phyloP scores from a whole-genome alignment of 805 yeast species.

The Barnettozyma siamensis region DNA sequence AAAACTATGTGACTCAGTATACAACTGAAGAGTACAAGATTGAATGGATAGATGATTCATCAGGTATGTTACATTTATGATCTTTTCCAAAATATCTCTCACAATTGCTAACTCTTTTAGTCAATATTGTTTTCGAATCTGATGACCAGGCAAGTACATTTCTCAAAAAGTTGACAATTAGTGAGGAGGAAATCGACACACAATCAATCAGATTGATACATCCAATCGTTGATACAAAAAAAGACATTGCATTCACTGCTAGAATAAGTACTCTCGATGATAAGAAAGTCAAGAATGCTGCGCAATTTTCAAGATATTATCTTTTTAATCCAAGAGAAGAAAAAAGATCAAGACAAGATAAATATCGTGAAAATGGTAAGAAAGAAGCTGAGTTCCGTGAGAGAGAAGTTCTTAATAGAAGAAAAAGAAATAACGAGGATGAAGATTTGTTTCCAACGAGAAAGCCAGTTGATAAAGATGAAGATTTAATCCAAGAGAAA shows the following conservation, averaged over 20 bases:
- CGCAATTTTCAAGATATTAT: conserved; percentile 24
- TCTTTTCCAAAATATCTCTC: no score
- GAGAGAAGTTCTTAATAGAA: conserved; percentile 16
- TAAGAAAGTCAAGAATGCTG: conserved; percentile 24
- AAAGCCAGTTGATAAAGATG: background rate
- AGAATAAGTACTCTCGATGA: conserved; percentile 20
- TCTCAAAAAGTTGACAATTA: conserved; percentile 11
- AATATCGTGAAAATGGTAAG: background rate
- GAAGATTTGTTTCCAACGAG: conserved; percentile 22
- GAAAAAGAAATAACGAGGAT: conserved; percentile 13
- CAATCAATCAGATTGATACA: conserved; percentile 10
- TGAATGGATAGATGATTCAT: conserved; percentile 25
- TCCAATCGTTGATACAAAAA: conserved; percentile 7
- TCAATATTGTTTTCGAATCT: conserved; percentile 22
- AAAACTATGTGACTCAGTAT: conserved; percentile 14
- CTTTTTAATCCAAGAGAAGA: conserved; percentile 22
- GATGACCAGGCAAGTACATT: conserved; percentile 14
- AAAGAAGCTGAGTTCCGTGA: conserved; percentile 13
- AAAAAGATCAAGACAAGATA: conserved; percentile 1
- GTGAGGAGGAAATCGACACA: background rate
- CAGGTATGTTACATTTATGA: conserved; percentile 13
- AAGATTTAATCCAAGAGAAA: background rate
- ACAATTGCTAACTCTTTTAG: conserved; percentile 11
- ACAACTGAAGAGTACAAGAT: conserved; percentile 16
- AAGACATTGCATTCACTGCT: conserved; percentile 13